Conservation (phyloP, 768 basidiomycete species). For the Naganishia friedmannii region DNA sequence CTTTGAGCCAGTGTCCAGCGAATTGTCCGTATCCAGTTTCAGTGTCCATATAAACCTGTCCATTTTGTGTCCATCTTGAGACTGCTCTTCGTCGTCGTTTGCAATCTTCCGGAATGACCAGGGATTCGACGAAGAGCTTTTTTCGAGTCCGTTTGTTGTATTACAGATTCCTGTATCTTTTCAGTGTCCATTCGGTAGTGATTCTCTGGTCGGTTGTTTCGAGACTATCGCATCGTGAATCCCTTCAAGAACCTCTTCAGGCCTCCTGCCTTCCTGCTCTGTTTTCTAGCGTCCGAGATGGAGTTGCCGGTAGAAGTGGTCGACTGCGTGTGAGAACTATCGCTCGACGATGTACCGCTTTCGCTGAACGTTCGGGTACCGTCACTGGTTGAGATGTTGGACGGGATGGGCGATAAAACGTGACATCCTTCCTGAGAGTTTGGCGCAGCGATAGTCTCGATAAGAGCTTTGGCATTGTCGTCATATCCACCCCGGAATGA, state of each 20-base stretch:
- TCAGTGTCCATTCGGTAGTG: neutral
- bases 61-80: neutral
- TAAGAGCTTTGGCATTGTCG: no score
- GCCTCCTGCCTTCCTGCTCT: constrained; percentile 11
- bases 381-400: constrained; percentile 16
- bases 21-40: neutral
- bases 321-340: constrained; percentile 7
- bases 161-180: neutral
- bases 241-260: constrained; percentile 15
- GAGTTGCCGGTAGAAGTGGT: neutral
- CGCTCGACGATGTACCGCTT: constrained; percentile 5
- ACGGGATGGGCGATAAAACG: neutral
- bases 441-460: no score
- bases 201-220: neutral
- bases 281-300: neutral
- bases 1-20: neutral
- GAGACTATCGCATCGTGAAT: neutral
- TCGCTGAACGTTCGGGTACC: constrained; percentile 17
- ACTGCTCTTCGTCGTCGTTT: neutral
- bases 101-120: neutral
- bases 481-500: neutral
- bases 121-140: neutral
- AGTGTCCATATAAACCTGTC: neutral
- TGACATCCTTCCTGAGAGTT: constrained; percentile 5
- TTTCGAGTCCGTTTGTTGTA: neutral